Conservation (phyloP, 2,329 filamentous ascomycete genomes). For the Neophaeococcomyces mojaviensis region DNA sequence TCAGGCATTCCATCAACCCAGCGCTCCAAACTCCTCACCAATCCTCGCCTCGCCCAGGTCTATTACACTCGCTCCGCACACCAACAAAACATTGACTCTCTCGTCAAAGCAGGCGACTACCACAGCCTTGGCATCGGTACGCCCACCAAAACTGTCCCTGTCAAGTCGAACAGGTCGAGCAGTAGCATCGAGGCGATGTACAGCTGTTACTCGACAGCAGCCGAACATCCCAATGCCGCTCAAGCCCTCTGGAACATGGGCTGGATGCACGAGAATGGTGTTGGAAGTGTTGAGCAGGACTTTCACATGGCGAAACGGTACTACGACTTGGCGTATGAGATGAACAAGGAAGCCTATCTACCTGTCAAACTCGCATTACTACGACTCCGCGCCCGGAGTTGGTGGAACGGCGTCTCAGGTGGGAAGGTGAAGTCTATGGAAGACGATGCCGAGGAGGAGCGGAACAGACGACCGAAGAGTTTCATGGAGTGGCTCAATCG, state of each 20-base stretch:
- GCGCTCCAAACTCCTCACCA: slow-evolving; percentile 45
- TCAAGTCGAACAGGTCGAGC: slow-evolving; percentile 10
- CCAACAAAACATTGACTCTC: slow-evolving; percentile 84
- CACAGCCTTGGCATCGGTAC: slow-evolving; percentile 73
- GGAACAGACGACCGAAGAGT: slow-evolving; percentile 62
- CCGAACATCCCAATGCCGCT: slow-evolving; percentile 83
- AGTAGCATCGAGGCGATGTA: slow-evolving; percentile 77
- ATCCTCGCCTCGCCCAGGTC: slow-evolving; percentile 63
- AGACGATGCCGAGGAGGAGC: slow-evolving; percentile 51
- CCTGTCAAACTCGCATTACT: slow-evolving; percentile 83
- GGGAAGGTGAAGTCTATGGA: slow-evolving; percentile 89
- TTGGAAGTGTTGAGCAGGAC: slow-evolving; percentile 77
- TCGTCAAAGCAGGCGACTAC: slow-evolving; percentile 98
- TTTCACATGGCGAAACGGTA: slow-evolving; percentile 95
- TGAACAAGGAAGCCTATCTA: slow-evolving; percentile 87
- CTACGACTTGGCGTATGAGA: slow-evolving; percentile 86
- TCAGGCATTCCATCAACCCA: slow-evolving; percentile 14
- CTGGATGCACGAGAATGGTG: slow-evolving; percentile 98
- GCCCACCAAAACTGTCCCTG: slow-evolving; percentile 1
- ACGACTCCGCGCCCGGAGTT: slow-evolving; percentile 76
- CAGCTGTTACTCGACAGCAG: slow-evolving; percentile 84
- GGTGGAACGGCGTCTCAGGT: slow-evolving; percentile 88
- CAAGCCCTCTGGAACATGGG: slow-evolving; percentile 96
- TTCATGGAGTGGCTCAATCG: slow-evolving; percentile 79
- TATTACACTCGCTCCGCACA: slow-evolving; percentile 94